phyloP scores from a whole-genome alignment of 371 early-diverging fungal genomes.

The Rhizomucor miehei region DNA sequence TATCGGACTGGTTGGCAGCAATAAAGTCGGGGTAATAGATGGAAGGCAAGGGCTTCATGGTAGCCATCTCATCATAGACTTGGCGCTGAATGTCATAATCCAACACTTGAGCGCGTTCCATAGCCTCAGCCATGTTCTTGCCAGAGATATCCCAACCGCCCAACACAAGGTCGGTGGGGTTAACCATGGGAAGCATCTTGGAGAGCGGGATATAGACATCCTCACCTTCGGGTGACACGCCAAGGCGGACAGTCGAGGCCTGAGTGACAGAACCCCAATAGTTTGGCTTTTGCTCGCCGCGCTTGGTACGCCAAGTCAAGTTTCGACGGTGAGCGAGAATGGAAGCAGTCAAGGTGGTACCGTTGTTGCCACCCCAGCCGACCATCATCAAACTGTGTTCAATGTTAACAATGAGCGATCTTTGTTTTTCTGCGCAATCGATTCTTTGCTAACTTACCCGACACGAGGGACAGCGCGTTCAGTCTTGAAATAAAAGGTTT shows the following conservation, averaged over 20 bases:
- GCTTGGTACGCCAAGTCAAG: slow-evolving; percentile 89
- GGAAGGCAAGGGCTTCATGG: slow-evolving; percentile 85
- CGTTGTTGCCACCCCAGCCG: slow-evolving; percentile 99
- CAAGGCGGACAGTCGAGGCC: slow-evolving; percentile 93
- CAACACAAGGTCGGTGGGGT: slow-evolving; percentile 93
- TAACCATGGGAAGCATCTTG: slow-evolving; percentile 90
- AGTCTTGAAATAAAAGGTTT: slow-evolving; percentile 87
- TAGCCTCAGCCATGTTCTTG: slow-evolving; percentile 83
- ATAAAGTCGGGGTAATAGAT: slow-evolving; percentile 97
- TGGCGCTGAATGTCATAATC: slow-evolving; percentile 95
- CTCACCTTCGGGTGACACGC: slow-evolving; percentile 74
- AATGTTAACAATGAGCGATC: not conserved
- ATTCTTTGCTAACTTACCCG: slow-evolving; percentile 59
- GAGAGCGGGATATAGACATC: slow-evolving; percentile 90
- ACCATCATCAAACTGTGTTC: slow-evolving; percentile 89
- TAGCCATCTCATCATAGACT: slow-evolving; percentile 73
- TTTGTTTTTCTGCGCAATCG: no score
- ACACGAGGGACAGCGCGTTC: slow-evolving; percentile 76
- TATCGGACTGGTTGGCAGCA: slow-evolving; percentile 94
- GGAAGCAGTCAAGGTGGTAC: slow-evolving; percentile 94
- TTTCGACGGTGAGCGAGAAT: slow-evolving; percentile 89
- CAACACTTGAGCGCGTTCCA: slow-evolving; percentile 92
- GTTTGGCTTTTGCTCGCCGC: slow-evolving; percentile 88
- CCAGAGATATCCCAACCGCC: slow-evolving; percentile 97
- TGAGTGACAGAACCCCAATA: slow-evolving; percentile 96